Evolutionary conservation across 768 basidiomycete genomes (phyloP), one percentile per base, ranked within the genome.

Genomic region (Termitomyces sp.): DNA sequence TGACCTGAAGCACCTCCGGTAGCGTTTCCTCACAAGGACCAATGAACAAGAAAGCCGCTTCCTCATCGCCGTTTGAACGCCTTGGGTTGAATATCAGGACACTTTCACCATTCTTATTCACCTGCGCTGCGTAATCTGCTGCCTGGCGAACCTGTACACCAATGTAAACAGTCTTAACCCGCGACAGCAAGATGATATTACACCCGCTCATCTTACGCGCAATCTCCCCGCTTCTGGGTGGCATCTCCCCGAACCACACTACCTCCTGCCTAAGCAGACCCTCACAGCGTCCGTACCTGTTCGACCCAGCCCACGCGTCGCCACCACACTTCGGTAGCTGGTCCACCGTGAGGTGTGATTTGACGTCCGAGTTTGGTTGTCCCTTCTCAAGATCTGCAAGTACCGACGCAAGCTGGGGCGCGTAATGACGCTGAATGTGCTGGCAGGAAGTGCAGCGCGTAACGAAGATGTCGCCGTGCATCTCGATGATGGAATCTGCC

Each of bases 381-480:
- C 42, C 35, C 1, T 44, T 50, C 46, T 74, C 71, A 12, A 70
- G 66, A 0, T 68, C 70, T 4, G 58, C 63, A 14, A 77, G 66
- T 30, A 70, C 71, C 0, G 66, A 53, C 30, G 70, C 70, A 33
- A 78, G 64, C 4, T 69, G 68, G 5, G 65, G 63, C 5, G 54
- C 59, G 50, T 60, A 56, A 59, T 71, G 68, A 30, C 56, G 56
- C 7, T 60, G 58, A 47, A 77, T 71, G 21, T 59, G 35, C 23
- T 62, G 31, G 62, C 71, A 67, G 19, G 67, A 65, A 12, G 75
- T 73, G 66, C 81, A 81, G 8, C 67, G 58, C 30, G 73, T 72
- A 54, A 76, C 75, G 63, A 77, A 73, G 19, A 81, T 61, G 15
- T 73, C 66, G 6, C 81, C 80, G 62, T 82, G 82, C 76, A 82